Base-by-base conservation (phyloP, 371 early-diverging fungal genomes). In the Chytridium lagenaria region DNA sequence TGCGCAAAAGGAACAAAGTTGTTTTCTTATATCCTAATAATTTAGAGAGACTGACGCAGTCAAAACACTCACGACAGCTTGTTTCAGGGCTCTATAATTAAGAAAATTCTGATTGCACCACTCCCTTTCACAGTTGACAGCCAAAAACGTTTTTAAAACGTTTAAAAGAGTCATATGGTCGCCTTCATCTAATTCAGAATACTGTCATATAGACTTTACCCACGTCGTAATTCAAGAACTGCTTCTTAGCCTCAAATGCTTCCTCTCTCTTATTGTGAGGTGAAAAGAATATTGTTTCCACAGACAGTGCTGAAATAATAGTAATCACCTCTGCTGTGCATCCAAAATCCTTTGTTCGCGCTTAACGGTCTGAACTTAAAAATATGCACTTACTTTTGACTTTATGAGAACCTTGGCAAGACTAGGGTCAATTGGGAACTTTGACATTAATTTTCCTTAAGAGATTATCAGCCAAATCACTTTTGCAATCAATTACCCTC, bases 81-180 rank as follows among this genome's bases (percentile, higher is more conserved):
- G 92, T 59, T 88, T 90, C 85, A 97, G 85, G 59, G 93, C 91
- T 50, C 97, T 83, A 15, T 78, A 82, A 77, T 94, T 94, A 68
- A 98, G 89, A 82, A 93, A 97, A 77, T 98, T 91, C 44, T 94
- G 92, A 50, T 85, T 83, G 79, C 98, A 98, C 98, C 98, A 98
- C 50, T 90, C 90, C 1, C 70, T 39, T 70, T 93, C 90, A 0
- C 92, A 92, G 57, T 92, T 85, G 30, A 91, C 91, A 49, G 88
- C 86, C 81, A 87, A 82, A 77, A 92, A 97, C 0, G 89, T 94
- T 15, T 88, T 86, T 37, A 94, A 77, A 1, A 94, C 92, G 75
- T 95, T 96, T 65, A 96, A 78, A 3, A 92, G 85, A 0, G 96
- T 96, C 50, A 97, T 73, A 73, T 96, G 96, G 82, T 98, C 98